Conservation (phyloP, 2,329 filamentous ascomycete species). For the Microsporum ferrugineum region DNA sequence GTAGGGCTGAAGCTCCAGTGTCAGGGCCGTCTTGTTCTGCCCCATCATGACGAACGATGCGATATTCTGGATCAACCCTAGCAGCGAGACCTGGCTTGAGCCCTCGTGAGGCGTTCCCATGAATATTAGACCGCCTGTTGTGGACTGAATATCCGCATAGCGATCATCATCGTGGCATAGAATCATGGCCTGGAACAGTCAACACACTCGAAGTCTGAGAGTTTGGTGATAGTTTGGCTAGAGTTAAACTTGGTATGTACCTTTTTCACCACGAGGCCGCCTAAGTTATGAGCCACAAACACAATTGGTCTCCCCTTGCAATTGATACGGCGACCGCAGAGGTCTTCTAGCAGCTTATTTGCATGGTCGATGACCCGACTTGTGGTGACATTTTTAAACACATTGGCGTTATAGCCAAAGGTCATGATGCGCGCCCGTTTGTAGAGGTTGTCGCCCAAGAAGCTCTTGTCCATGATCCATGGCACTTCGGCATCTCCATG, state of each 20-base stretch:
- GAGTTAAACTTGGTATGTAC: background rate
- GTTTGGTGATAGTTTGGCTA: background rate
- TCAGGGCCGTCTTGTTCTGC: background rate
- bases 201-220: background rate
- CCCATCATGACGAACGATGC: background rate
- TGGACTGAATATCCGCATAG: too few relatives aligned
- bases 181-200: background rate
- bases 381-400: background rate
- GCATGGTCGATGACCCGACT: background rate
- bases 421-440: background rate
- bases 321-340: background rate
- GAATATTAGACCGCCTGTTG: background rate
- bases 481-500: background rate
- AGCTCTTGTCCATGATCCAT: background rate
- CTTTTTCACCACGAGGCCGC: slow-evolving; percentile 22
- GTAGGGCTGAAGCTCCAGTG: background rate
- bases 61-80: background rate
- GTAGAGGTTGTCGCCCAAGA: background rate
- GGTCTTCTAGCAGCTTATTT: background rate
- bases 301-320: slow-evolving; percentile 8
- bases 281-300: slow-evolving; percentile 15
- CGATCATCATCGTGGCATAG: background rate
- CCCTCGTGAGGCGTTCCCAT: background rate
- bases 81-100: background rate
- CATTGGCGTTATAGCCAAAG: background rate